These are phyloP conservation scores for Kodamaea plutei DNA, from an alignment of 1,139 yeast species.

Conservation along the genomic window DNA sequence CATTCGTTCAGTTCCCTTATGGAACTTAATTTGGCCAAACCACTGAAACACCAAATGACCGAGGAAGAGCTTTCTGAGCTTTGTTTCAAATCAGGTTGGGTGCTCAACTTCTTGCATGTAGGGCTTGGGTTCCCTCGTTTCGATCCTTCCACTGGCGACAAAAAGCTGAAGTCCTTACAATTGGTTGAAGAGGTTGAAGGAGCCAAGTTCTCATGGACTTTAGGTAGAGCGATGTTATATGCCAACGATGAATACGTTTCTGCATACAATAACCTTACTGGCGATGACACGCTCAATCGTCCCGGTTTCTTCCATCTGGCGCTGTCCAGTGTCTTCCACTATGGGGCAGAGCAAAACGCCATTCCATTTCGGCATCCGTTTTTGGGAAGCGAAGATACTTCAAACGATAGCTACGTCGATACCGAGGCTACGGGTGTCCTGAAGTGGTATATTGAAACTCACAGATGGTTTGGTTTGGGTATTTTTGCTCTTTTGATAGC, in stretches of 20 bases:
- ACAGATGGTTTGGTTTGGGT: conserved; percentile 54
- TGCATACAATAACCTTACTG: conserved; percentile 10
- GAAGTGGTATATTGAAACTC: conserved; percentile 44
- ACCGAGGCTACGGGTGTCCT: conserved; percentile 19
- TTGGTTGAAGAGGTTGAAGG: conserved; percentile 63
- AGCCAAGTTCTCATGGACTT: conserved; percentile 74
- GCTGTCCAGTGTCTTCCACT: conserved; percentile 42
- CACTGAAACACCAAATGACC: conserved; percentile 25
- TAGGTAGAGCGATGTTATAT: conserved; percentile 74
- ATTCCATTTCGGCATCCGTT: conserved; percentile 44
- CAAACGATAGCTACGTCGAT: conserved; percentile 14
- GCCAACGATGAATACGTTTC: conserved; percentile 40
- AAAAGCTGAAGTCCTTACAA: conserved; percentile 45
- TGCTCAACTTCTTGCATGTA: conserved; percentile 63
- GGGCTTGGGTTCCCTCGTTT: conserved; percentile 70
- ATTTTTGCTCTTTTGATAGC: conserved; percentile 40
- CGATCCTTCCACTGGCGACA: conserved; percentile 18
- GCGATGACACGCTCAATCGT: conserved; percentile 3
- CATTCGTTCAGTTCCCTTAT: conserved; percentile 37
- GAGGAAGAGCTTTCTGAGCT: conserved; percentile 20
- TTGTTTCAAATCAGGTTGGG: conserved; percentile 53
- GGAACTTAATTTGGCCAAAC: conserved; percentile 30
- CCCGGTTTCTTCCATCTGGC: conserved; percentile 50
- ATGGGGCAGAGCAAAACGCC: conserved; percentile 52
- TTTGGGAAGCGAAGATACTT: conserved; percentile 27